Percentiles rank a stretch among this genome's conserved stretches.
phyloP scores from a whole-genome alignment of 2,329 filamentous ascomycete genomes.

The Phialocephala sp. region DNA sequence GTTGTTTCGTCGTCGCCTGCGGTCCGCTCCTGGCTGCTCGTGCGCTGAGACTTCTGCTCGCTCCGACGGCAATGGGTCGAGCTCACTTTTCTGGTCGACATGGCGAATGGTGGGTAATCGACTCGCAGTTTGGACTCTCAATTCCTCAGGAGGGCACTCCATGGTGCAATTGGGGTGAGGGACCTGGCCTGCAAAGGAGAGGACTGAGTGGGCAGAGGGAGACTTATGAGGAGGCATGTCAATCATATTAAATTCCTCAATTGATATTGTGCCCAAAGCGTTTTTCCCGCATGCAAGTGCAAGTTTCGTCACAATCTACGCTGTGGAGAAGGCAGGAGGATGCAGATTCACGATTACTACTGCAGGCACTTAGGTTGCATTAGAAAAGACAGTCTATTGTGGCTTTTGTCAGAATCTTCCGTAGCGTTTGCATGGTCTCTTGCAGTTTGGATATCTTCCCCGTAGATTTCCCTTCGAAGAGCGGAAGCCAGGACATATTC shows the following conservation, averaged over 20 bases:
- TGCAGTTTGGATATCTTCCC: background rate
- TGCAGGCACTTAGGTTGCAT: background rate
- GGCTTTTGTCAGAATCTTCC: background rate
- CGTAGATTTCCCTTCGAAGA: background rate
- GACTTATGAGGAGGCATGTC: background rate
- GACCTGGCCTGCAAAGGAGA: background rate
- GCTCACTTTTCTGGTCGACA: constrained; percentile 1
- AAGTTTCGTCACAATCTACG: constrained; percentile 8
- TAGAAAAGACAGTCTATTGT: background rate
- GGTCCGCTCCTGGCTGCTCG: background rate
- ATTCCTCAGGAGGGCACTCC: background rate
- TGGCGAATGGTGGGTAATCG: background rate
- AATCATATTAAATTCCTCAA: constrained; percentile 7
- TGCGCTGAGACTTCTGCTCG: background rate
- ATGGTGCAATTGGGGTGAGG: background rate
- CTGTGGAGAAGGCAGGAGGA: background rate
- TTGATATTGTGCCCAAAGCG: constrained; percentile 11
- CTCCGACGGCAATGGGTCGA: background rate
- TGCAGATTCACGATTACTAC: background rate
- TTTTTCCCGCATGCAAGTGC: constrained; percentile 11
- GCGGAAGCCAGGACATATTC: background rate
- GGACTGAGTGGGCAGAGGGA: background rate
- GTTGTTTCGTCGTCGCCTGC: constrained; percentile 3
- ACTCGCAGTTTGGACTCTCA: background rate
- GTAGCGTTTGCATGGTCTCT: constrained; percentile 2